phyloP scores from a whole-genome alignment of 2,329 filamentous ascomycete genomes.

The Trichophyton equinum region DNA sequence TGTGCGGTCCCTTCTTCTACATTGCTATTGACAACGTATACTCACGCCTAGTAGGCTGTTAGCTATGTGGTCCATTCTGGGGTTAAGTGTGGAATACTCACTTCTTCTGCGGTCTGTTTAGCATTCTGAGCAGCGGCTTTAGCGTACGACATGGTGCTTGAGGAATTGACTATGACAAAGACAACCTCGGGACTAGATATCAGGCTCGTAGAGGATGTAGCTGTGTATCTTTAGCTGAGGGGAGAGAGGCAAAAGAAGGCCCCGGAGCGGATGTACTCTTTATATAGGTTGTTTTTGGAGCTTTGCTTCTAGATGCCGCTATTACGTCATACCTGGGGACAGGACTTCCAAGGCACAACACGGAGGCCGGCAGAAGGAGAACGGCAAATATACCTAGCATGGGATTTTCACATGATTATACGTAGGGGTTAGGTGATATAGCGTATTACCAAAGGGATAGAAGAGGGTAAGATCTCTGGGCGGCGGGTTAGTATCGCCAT shows the following conservation, averaged over 20 bases:
- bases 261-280: not conserved
- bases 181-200: not conserved
- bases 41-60: constrained; percentile 26
- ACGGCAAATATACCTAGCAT: not conserved
- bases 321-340: not conserved
- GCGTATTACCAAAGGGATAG: not conserved
- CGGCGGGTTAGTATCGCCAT: not conserved
- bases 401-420: not conserved
- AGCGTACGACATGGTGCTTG: constrained; percentile 35
- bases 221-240: not conserved
- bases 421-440: not conserved
- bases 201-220: not conserved
- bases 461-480: not conserved
- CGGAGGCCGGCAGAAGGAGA: not conserved
- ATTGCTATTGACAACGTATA: constrained; percentile 6
- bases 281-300: not conserved
- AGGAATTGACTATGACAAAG: not conserved
- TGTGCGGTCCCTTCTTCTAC: not conserved
- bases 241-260: not conserved
- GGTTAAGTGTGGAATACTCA: constrained; percentile 20
- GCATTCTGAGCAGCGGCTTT: constrained; percentile 36
- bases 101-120: constrained; percentile 37
- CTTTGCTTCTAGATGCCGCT: not conserved
- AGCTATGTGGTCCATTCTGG: constrained; percentile 6
- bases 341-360: not conserved